phyloP scores from a whole-genome alignment of 2,329 filamentous ascomycete species.

The Biscogniauxia mediterranea region DNA sequence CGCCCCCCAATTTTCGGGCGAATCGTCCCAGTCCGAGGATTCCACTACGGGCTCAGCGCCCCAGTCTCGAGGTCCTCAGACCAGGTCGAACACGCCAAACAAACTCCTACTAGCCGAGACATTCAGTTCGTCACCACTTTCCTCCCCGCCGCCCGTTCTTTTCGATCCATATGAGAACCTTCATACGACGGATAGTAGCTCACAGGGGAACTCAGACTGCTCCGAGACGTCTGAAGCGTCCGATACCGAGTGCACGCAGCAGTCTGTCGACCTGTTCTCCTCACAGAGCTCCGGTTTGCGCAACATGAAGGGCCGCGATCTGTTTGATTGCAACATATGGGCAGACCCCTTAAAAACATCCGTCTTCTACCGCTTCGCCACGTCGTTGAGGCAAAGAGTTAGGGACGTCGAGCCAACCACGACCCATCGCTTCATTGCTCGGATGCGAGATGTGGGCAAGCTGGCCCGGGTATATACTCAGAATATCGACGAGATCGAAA shows the following conservation, averaged over 20 bases:
- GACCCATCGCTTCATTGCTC: conserved; percentile 67
- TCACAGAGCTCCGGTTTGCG: conserved; percentile 48
- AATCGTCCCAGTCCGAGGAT: conserved; percentile 29
- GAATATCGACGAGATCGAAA: conserved; percentile 73
- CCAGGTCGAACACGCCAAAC: conserved; percentile 25
- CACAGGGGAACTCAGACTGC: conserved; percentile 37
- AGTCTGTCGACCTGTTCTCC: conserved; percentile 38
- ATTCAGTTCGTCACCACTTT: conserved; percentile 53
- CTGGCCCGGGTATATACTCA: conserved; percentile 72
- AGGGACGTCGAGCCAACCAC: conserved; percentile 61
- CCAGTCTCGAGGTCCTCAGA: conserved; percentile 9
- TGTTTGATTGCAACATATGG: conserved; percentile 72
- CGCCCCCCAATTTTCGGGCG: conserved; percentile 18
- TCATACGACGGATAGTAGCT: conserved; percentile 37
- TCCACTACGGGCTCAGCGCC: conserved; percentile 10
- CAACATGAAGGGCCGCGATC: conserved; percentile 67
- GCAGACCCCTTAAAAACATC: conserved; percentile 65
- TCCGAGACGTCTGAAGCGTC: conserved; percentile 35
- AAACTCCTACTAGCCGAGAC: conserved; percentile 19
- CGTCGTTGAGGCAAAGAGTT: conserved; percentile 63
- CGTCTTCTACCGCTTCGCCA: conserved; percentile 71
- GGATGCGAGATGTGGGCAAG: conserved; percentile 64
- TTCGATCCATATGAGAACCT: conserved; percentile 49
- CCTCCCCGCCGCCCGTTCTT: conserved; percentile 52
- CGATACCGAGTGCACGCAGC: conserved; percentile 44